These are phyloP conservation scores for Pelargonium cotyledonis DNA, from an alignment of 441 rosid genomes.

Conservation along the genomic window DNA sequence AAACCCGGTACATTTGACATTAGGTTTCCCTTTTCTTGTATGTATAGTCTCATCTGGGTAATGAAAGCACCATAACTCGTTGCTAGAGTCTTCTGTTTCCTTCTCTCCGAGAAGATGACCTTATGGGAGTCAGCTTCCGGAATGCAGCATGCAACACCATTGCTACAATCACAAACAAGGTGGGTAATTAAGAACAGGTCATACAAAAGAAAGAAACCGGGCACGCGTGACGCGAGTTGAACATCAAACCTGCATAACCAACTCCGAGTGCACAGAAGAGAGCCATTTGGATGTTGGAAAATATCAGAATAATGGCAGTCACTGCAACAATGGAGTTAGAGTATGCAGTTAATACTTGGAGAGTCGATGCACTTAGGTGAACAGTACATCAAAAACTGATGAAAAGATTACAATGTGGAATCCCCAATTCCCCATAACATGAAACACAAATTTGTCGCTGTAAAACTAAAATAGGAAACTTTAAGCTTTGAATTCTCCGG, in stretches of 20 bases:
- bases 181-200: constrained; percentile 7
- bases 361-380: background rate
- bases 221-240: background rate
- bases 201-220: constrained; percentile 3
- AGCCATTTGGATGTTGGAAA: constrained; percentile 81
- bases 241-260: constrained; percentile 52
- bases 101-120: constrained; percentile 43
- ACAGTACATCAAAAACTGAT: too few relatives aligned
- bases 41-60: background rate
- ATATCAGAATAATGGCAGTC: constrained; percentile 53
- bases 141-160: constrained; percentile 75
- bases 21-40: background rate
- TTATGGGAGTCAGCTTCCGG: constrained; percentile 59
- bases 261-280: constrained; percentile 57
- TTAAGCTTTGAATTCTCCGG: too few relatives aligned
- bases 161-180: constrained; percentile 31
- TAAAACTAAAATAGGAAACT: too few relatives aligned
- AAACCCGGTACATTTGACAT: background rate
- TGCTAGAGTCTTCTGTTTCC: constrained; percentile 16
- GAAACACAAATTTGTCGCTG: too few relatives aligned
- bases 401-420: background rate
- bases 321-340: constrained; percentile 41
- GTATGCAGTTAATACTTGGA: constrained; percentile 11
- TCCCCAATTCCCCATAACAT: too few relatives aligned
- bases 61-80: background rate